phyloP scores from a whole-genome alignment of 176 grass and related monocot species.

The Elaeis guineensis region DNA sequence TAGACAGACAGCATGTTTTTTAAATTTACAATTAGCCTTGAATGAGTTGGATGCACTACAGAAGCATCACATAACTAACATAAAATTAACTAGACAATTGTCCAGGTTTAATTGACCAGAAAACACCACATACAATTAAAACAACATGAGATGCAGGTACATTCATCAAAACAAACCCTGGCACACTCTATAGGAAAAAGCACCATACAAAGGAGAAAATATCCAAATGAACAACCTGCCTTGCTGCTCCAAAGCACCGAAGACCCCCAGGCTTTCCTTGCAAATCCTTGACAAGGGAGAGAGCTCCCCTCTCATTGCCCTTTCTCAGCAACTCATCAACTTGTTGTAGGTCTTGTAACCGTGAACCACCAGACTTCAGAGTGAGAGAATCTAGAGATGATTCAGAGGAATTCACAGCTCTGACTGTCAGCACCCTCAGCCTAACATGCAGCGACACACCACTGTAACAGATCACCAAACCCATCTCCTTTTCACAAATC shows the following conservation, averaged over 20 bases:
- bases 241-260: conserved; percentile 49
- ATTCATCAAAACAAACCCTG: no score
- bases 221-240: conserved; percentile 28
- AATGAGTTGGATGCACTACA: no score
- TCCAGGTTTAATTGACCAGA: no score
- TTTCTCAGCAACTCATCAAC: conserved; percentile 56
- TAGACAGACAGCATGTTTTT: no score
- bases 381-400: neutral
- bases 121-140: no score
- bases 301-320: conserved; percentile 52
- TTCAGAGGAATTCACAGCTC: conserved; percentile 6
- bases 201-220: neutral
- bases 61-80: no score
- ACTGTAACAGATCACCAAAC: conserved; percentile 3
- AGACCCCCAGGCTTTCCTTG: conserved; percentile 42
- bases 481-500: neutral
- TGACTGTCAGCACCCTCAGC: neutral
- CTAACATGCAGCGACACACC: neutral
- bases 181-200: no score
- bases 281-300: conserved; percentile 45
- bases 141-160: no score
- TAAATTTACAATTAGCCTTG: no score
- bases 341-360: conserved; percentile 25
- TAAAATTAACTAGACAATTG: no score
- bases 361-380: neutral